These are phyloP conservation scores for Lipomyces yamanashiensis DNA, from an alignment of 805 yeast genomes.

Conservation along the genomic window DNA sequence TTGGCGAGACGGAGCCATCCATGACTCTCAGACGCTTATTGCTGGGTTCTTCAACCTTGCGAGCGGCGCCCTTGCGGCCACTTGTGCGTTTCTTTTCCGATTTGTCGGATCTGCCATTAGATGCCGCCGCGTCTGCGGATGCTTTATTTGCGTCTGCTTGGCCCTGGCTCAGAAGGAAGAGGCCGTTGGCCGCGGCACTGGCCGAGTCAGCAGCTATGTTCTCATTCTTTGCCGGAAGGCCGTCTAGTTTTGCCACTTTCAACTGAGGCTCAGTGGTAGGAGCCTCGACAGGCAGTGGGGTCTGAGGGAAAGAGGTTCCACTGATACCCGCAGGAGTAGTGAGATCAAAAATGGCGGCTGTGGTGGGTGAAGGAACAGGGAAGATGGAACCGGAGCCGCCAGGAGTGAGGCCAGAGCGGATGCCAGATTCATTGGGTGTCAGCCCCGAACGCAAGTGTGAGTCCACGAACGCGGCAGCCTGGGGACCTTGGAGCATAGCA, in stretches of 20 bases:
- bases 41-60: slow-evolving; percentile 12
- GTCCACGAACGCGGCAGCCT: slow-evolving; percentile 32
- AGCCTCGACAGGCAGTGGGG: slow-evolving; percentile 17
- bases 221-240: slow-evolving; percentile 11
- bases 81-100: slow-evolving; percentile 9
- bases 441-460: slow-evolving; percentile 57
- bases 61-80: slow-evolving; percentile 15
- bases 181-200: slow-evolving; percentile 44
- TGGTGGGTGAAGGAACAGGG: slow-evolving; percentile 48
- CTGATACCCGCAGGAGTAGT: slow-evolving; percentile 45
- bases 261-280: slow-evolving; percentile 7
- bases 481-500: slow-evolving; percentile 46
- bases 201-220: slow-evolving; percentile 33
- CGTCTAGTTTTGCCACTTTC: background rate
- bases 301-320: slow-evolving; percentile 20
- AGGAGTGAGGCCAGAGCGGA: slow-evolving; percentile 54
- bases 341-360: slow-evolving; percentile 47
- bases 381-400: slow-evolving; percentile 46
- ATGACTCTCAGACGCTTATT: slow-evolving; percentile 6
- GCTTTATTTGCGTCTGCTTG: slow-evolving; percentile 27
- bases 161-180: slow-evolving; percentile 43
- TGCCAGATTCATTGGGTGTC: slow-evolving; percentile 74
- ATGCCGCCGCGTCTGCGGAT: slow-evolving; percentile 14
- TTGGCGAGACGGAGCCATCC: slow-evolving; percentile 11
- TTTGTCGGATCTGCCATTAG: slow-evolving; percentile 28